Conservation (phyloP, 2,329 filamentous ascomycete species). For the Aspergillus ochraceus region DNA sequence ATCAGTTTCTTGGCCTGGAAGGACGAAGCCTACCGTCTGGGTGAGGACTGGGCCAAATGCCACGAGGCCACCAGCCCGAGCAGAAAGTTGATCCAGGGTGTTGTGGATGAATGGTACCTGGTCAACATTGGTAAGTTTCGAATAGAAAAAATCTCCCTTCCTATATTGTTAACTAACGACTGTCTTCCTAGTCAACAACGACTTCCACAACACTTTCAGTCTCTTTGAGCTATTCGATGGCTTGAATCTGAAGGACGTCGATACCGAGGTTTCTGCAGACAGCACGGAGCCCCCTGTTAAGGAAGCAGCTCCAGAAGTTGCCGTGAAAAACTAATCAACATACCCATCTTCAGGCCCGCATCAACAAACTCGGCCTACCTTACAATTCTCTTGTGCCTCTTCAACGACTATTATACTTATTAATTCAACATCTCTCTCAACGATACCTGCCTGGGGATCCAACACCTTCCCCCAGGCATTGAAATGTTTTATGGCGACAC, state of each 20-base stretch:
- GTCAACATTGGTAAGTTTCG: conserved; percentile 80
- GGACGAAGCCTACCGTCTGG: conserved; percentile 92
- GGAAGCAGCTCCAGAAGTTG: conserved; percentile 13
- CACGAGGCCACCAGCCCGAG: conserved; percentile 75
- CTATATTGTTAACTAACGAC: conserved; percentile 22
- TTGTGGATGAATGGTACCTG: conserved; percentile 91
- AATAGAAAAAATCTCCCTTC: not conserved
- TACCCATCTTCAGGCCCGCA: conserved; percentile 1
- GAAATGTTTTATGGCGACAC: conserved; percentile 39
- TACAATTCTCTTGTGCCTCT: conserved; percentile 12
- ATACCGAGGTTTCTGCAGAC: conserved; percentile 29
- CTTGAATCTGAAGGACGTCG: conserved; percentile 50
- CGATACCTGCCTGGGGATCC: conserved; percentile 27
- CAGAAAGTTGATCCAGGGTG: conserved; percentile 72
- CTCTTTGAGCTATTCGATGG: conserved; percentile 87
- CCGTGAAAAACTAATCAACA: conserved; percentile 25
- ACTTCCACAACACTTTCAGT: conserved; percentile 81
- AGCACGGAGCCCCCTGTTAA: conserved; percentile 17
- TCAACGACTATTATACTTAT: conserved; percentile 17
- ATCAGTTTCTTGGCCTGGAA: conserved; percentile 98
- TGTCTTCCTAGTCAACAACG: conserved; percentile 75
- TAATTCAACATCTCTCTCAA: conserved; percentile 43
- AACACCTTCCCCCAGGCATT: conserved; percentile 9
- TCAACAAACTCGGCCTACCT: conserved; percentile 10
- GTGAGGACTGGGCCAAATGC: conserved; percentile 91